phyloP scores from a whole-genome alignment of 1,284 basidiomycete genomes.

The Fistulinella cinereoalba region DNA sequence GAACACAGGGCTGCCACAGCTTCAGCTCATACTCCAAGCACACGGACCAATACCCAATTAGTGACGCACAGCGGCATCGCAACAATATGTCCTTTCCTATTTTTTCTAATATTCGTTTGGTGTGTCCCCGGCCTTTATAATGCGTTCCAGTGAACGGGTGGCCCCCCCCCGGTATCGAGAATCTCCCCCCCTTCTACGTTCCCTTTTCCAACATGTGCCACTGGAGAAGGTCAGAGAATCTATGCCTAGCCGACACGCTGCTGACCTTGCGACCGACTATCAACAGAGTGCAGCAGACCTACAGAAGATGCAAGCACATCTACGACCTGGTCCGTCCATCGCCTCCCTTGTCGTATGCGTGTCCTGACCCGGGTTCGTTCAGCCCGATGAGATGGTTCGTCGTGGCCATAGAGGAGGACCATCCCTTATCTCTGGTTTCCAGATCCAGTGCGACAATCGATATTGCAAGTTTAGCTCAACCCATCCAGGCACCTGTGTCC shows the following conservation, averaged over 20 bases:
- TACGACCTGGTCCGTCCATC: slow-evolving; percentile 49
- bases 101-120: slow-evolving; percentile 17
- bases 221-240: slow-evolving; percentile 32
- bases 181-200: slow-evolving; percentile 10
- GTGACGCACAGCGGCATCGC: slow-evolving; percentile 22
- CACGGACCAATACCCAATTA: slow-evolving; percentile 26
- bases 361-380: slow-evolving; percentile 15
- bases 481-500: slow-evolving; percentile 59
- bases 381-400: slow-evolving; percentile 59
- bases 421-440: slow-evolving; percentile 13
- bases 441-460: slow-evolving; percentile 58
- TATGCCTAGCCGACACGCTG: background rate
- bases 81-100: slow-evolving; percentile 23
- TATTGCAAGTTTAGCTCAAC: slow-evolving; percentile 67
- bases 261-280: slow-evolving; percentile 8
- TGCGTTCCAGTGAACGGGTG: slow-evolving; percentile 1
- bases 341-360: slow-evolving; percentile 11
- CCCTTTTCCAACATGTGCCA: slow-evolving; percentile 24
- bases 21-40: slow-evolving; percentile 23
- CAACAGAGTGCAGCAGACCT: slow-evolving; percentile 33
- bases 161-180: slow-evolving; percentile 5
- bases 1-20: slow-evolving; percentile 22
- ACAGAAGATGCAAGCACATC: slow-evolving; percentile 52
- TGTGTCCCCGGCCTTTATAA: slow-evolving; percentile 27
- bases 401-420: slow-evolving; percentile 1